Conservation (phyloP, 2,329 filamentous ascomycete species). For the Talaromyces sp. region DNA sequence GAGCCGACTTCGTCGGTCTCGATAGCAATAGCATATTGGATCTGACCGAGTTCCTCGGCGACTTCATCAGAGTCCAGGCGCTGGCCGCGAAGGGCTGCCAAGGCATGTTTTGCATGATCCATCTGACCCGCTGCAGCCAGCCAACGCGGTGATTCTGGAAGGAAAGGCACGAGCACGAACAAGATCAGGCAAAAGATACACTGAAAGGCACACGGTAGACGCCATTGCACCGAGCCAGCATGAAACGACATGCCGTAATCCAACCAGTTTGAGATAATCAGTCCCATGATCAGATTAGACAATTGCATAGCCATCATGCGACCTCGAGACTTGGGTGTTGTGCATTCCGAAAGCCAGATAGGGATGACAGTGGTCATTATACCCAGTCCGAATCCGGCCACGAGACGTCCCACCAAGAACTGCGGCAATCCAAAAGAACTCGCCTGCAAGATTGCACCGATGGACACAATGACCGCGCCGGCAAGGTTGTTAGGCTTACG, state of each 20-base stretch:
- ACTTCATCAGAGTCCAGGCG: conserved; percentile 46
- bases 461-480: conserved; percentile 26
- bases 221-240: conserved; percentile 21
- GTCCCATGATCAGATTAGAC: conserved; percentile 20
- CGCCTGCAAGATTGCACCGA: conserved; percentile 23
- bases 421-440: conserved; percentile 18
- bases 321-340: conserved; percentile 37
- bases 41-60: conserved; percentile 30
- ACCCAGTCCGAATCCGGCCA: conserved; percentile 22
- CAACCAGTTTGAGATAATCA: conserved; percentile 28
- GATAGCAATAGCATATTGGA: conserved; percentile 40
- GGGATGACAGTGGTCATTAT: conserved; percentile 24
- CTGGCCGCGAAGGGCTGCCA: conserved; percentile 19
- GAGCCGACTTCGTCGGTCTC: conserved; percentile 30
- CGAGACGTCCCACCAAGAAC: conserved; percentile 23
- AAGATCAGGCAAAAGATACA: conserved; percentile 19
- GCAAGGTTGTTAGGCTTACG: conserved; percentile 39
- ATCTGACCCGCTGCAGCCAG: conserved; percentile 18
- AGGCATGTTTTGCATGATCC: conserved; percentile 16
- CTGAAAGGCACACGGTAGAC: conserved; percentile 23
- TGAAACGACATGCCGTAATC: conserved; percentile 24
- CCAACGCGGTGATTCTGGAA: conserved; percentile 24
- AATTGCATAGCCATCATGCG: conserved; percentile 40
- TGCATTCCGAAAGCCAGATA: conserved; percentile 21
- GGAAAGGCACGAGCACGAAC: conserved; percentile 18